Evolutionary conservation across 768 basidiomycete species (phyloP).

Genomic region (Podaxis rugospora): DNA sequence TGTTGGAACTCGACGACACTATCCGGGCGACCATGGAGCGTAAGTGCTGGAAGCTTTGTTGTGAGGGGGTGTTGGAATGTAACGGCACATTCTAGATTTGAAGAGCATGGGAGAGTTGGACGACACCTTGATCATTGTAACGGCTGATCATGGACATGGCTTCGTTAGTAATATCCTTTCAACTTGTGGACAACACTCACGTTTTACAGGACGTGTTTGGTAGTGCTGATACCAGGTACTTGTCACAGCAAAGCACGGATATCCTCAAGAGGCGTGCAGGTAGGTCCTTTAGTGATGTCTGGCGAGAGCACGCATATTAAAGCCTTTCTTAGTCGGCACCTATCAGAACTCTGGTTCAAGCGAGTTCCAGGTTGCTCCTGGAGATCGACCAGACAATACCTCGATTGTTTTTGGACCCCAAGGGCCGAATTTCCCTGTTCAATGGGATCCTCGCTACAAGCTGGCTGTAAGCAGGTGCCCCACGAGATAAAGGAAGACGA

Average conservation of each 20-base stretch:
- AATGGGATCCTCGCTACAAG: conserved; percentile 39
- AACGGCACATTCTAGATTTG: conserved; percentile 25
- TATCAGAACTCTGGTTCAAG: conserved; percentile 35
- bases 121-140: conserved; percentile 38
- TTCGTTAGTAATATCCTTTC: conserved; percentile 27
- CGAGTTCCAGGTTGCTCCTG: conserved; percentile 35
- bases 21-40: conserved; percentile 37
- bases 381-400: conserved; percentile 32
- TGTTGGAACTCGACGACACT: conserved; percentile 41
- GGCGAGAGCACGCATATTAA: neutral
- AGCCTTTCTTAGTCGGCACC: conserved; percentile 26
- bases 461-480: conserved; percentile 25
- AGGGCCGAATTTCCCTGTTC: conserved; percentile 40
- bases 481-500: neutral
- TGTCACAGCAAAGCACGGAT: conserved; percentile 27
- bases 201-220: conserved; percentile 35
- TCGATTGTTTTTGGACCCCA: conserved; percentile 33
- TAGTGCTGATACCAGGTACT: conserved; percentile 35
- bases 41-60: conserved; percentile 16
- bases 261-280: conserved; percentile 28
- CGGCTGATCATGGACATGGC: conserved; percentile 44
- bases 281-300: conserved; percentile 6
- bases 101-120: conserved; percentile 38
- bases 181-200: neutral
- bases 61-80: neutral